These are phyloP conservation scores for Cyberlindnera mississippiensis DNA, from an alignment of 805 yeast genomes.

Conservation along the genomic window DNA sequence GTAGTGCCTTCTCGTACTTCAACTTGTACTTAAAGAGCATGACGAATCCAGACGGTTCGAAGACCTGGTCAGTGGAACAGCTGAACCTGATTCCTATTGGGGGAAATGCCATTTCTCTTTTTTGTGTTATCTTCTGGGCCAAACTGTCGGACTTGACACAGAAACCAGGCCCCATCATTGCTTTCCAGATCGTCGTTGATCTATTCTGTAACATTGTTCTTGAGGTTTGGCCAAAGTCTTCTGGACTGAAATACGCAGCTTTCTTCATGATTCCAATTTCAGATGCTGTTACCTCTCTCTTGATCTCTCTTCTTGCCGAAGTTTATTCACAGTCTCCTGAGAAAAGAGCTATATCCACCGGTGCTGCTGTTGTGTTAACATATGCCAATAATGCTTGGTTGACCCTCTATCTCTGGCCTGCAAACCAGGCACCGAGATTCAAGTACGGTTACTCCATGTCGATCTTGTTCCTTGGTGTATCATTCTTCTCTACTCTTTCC, in stretches of 20 bases:
- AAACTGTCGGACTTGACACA: conserved; percentile 15
- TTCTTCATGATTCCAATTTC: conserved; percentile 14
- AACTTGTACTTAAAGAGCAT: conserved; percentile 18
- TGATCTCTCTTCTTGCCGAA: conserved; percentile 16
- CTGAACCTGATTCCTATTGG: conserved; percentile 23
- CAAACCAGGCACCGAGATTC: conserved; percentile 40
- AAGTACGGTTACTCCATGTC: conserved; percentile 33
- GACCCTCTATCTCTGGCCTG: conserved; percentile 38
- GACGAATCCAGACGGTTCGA: conserved; percentile 14
- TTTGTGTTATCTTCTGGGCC: conserved; percentile 14
- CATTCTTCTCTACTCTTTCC: neutral
- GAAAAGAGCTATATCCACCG: conserved; percentile 37
- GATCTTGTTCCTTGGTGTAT: conserved; percentile 3
- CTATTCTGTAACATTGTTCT: conserved; percentile 11
- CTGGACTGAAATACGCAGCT: conserved; percentile 13
- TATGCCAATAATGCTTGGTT: conserved; percentile 44
- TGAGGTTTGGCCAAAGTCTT: conserved; percentile 11
- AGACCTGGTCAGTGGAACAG: conserved; percentile 9
- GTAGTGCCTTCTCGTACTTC: conserved; percentile 11
- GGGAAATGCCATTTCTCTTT: conserved; percentile 16
- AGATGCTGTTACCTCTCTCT: conserved; percentile 11
- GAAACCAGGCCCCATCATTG: conserved; percentile 5
- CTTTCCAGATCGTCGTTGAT: conserved; percentile 1
- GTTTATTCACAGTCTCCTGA: conserved; percentile 32
- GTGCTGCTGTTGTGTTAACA: conserved; percentile 39